Evolutionary conservation across 2,329 filamentous ascomycete genomes (phyloP), one percentile per base, ranked within the genome.

Genomic region (Gnomoniopsis sp.): DNA sequence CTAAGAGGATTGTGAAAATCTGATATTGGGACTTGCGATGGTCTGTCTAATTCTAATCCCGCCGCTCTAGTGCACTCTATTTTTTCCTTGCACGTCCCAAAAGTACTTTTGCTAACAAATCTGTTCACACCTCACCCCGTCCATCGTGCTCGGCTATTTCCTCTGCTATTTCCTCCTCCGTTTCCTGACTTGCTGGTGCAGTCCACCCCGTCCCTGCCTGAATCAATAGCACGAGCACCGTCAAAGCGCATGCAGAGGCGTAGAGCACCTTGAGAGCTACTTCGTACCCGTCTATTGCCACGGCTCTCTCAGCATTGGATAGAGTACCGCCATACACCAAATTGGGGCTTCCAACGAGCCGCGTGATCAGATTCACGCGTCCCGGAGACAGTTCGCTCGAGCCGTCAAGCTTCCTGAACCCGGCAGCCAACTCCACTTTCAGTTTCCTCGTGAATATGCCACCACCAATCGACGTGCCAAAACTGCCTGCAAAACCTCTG

Each of bases 401-500:
- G 12, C 72, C 75, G 33, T 83, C 80, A 2, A 83, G 71, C 15
- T 57, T 60, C 4, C 71, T 69, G 63, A 91, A 91, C 0, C 85
- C 83, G 0, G 72, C 66, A n/a, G 78, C 75, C 1, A 93, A 75
- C 0, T 77, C 75, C 2, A 65, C 72, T 49, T 79, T 76, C 34
- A 93, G 72, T 1, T 84, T 77, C 6, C 89, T 81, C 44, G 82
- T 79, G 68, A 93, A 93, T 55, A 90, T 77, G 0, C 91, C 91
- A 2, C 91, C 90, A 2, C 90, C 89, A 50, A 93, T 88, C 0
- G 90, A 85, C 1, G 88, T 88, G 2, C 91, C 90, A 65, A 96
- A 95, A 53, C 86, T 89, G 15, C 90, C 90, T 0, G 89, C 89
- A 63, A 95, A 93, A 6, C 89, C 89, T 3, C 91, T 82, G 72